These are phyloP conservation scores for Mercurialis annua DNA, from an alignment of 345 rosid species.

Conservation along the genomic window DNA sequence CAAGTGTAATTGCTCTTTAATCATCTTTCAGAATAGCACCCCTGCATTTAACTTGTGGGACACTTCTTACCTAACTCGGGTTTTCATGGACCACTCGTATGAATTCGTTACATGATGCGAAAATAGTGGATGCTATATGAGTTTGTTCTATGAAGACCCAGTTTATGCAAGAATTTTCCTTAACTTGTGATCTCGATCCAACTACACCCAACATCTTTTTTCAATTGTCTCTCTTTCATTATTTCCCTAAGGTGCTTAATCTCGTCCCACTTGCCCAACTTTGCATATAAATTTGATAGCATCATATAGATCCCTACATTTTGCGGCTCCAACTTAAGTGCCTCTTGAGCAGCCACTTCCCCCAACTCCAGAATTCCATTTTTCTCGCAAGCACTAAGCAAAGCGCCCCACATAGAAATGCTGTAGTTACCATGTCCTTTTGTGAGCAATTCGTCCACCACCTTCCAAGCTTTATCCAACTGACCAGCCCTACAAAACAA, in stretches of 20 bases:
- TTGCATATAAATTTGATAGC: constrained; percentile 55
- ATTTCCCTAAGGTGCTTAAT: constrained; percentile 36
- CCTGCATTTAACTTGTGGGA: too few relatives aligned
- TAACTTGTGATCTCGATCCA: constrained; percentile 42
- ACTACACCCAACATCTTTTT: constrained; percentile 50
- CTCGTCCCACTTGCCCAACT: constrained; percentile 50
- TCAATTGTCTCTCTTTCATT: constrained; percentile 37
- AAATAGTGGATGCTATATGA: too few relatives aligned
- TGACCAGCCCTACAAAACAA: constrained; percentile 54
- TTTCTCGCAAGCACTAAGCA: constrained; percentile 46
- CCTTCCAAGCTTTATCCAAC: constrained; percentile 44
- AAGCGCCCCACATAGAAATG: constrained; percentile 55
- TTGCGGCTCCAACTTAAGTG: constrained; percentile 48
- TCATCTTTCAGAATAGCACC: background rate
- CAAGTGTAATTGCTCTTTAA: background rate
- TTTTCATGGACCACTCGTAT: too few relatives aligned
- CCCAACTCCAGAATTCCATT: constrained; percentile 47
- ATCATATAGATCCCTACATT: constrained; percentile 41
- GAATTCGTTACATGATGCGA: too few relatives aligned
- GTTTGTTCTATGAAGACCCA: too few relatives aligned
- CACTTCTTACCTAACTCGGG: too few relatives aligned
- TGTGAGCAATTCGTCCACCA: constrained; percentile 39
- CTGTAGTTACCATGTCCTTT: constrained; percentile 28
- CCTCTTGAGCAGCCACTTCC: constrained; percentile 46
- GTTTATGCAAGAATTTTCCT: too few relatives aligned